Evolutionary conservation across 306 rosid genomes (phyloP).

Genomic region (Lotus japonicus): DNA sequence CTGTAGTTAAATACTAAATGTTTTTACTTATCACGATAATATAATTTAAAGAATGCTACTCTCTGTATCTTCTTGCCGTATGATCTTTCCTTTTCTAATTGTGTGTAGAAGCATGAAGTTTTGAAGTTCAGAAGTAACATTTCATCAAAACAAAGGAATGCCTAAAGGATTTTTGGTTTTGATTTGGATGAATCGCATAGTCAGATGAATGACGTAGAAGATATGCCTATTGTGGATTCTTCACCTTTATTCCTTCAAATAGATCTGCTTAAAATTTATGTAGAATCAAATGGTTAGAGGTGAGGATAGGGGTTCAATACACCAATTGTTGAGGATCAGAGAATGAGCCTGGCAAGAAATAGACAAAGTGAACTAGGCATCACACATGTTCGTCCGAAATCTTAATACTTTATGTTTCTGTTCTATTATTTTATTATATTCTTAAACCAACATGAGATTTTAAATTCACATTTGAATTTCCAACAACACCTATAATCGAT

Average conservation of each 20-base stretch:
- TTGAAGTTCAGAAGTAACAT: background rate
- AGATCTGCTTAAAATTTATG: background rate
- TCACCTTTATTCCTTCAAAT: background rate
- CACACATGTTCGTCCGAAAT: no score
- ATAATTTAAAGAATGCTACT: no score
- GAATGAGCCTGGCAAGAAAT: no score
- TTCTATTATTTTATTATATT: no score
- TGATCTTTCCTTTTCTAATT: background rate
- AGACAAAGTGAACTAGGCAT: no score
- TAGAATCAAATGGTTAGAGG: conserved; percentile 1
- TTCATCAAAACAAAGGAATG: background rate
- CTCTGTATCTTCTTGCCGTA: background rate
- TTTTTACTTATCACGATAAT: no score
- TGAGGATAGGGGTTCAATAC: background rate
- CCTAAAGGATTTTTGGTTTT: background rate
- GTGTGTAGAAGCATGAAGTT: background rate
- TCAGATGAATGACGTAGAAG: background rate
- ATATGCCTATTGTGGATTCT: background rate
- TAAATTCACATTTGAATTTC: no score
- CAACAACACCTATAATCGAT: background rate
- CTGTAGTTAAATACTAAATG: no score
- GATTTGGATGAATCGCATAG: conserved; percentile 10
- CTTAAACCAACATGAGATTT: no score
- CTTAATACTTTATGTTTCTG: no score
- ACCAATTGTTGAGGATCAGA: no score